These are phyloP conservation scores for Chrysoporthe deuterocubensis DNA, from an alignment of 2,329 filamentous ascomycete genomes.

Conservation along the genomic window DNA sequence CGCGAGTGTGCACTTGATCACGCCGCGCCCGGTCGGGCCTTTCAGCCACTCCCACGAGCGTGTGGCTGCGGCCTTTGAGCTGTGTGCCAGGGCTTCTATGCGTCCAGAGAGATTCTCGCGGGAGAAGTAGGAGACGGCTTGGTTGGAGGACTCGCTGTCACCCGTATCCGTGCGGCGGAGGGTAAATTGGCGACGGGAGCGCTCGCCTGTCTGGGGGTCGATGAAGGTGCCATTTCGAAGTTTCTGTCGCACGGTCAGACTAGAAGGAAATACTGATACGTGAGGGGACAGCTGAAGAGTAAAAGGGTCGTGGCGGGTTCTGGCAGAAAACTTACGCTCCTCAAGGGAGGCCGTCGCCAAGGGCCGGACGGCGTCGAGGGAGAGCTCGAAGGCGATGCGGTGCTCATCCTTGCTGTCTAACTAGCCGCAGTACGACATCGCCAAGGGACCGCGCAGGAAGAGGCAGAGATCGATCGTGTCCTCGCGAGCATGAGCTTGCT, in stretches of 20 bases:
- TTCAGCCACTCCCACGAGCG: conserved; percentile 62
- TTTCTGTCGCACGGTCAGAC: conserved; percentile 54
- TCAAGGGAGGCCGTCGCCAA: conserved; percentile 45
- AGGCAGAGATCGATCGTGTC: conserved; percentile 19
- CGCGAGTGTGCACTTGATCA: conserved; percentile 89
- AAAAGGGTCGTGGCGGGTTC: background rate
- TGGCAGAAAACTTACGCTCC: conserved; percentile 45
- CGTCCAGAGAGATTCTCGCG: conserved; percentile 43
- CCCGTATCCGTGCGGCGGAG: conserved; percentile 58
- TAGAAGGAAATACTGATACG: background rate
- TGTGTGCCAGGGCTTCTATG: conserved; percentile 40
- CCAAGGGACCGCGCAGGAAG: background rate
- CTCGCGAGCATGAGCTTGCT: conserved; percentile 11
- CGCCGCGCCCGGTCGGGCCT: conserved; percentile 76
- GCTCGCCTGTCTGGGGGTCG: conserved; percentile 83
- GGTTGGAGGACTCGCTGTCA: conserved; percentile 34
- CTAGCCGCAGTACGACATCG: conserved; percentile 18
- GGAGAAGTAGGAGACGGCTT: conserved; percentile 41
- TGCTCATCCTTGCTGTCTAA: conserved; percentile 38
- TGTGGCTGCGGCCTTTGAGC: conserved; percentile 43
- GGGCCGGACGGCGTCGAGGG: conserved; percentile 12
- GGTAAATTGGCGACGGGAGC: conserved; percentile 78
- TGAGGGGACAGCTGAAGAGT: background rate
- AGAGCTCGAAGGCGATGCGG: conserved; percentile 31
- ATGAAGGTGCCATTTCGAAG: conserved; percentile 86